Evolutionary conservation across 176 grass and related monocot species (phyloP).

Genomic region (Zizania latifolia): DNA sequence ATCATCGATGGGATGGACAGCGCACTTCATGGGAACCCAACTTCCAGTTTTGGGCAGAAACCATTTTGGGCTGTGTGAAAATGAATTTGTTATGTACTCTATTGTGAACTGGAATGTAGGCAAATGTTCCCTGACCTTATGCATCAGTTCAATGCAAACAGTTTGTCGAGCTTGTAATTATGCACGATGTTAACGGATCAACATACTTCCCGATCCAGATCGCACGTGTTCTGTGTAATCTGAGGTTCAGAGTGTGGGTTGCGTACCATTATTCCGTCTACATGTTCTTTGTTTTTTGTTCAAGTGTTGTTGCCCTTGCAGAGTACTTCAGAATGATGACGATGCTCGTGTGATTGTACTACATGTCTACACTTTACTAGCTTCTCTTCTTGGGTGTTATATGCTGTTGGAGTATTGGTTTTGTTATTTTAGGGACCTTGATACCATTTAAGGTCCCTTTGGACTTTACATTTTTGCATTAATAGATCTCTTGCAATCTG

Average conservation of each 20-base stretch:
- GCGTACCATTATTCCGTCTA: background rate
- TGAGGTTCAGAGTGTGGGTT: background rate
- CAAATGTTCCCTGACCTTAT: too few relatives aligned
- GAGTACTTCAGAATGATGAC: background rate
- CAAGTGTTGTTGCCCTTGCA: background rate
- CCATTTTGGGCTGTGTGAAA: slow-evolving; percentile 60
- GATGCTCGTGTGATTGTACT: background rate
- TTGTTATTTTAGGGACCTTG: background rate
- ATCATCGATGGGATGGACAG: background rate
- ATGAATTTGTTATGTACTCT: background rate
- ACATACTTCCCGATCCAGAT: background rate
- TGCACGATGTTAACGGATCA: background rate
- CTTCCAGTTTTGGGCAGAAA: slow-evolving; percentile 34
- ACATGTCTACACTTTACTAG: background rate
- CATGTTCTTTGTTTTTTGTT: background rate
- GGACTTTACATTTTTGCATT: background rate
- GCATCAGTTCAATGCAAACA: slow-evolving; percentile 5
- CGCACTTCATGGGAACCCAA: slow-evolving; percentile 11
- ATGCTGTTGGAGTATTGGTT: background rate
- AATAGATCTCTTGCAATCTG: background rate
- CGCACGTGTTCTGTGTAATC: background rate
- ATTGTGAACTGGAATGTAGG: background rate
- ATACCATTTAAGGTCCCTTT: background rate
- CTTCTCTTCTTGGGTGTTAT: background rate
- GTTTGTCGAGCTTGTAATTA: background rate